Evolutionary conservation across 2,329 filamentous ascomycete species (phyloP).

Genomic region (Sordariomycetes sp.): DNA sequence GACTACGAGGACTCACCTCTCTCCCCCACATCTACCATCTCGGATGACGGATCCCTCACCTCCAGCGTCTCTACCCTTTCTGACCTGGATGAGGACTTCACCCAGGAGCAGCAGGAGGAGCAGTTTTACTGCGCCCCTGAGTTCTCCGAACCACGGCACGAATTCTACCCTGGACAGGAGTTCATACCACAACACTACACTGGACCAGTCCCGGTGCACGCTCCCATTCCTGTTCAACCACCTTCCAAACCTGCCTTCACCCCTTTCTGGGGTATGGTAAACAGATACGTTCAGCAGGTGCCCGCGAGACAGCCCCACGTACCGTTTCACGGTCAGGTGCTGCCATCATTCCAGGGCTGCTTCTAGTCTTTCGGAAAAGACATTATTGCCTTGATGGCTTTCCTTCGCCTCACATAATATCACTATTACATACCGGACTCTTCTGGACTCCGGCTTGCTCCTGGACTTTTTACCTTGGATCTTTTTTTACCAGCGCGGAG

Average conservation of each 20-base stretch:
- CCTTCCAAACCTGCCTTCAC: constrained; percentile 39
- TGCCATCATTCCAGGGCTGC: constrained; percentile 43
- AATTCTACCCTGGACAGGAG: constrained; percentile 33
- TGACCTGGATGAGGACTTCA: constrained; percentile 38
- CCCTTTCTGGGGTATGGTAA: constrained; percentile 43
- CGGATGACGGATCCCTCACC: constrained; percentile 46
- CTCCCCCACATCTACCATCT: constrained; percentile 40
- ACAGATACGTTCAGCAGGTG: constrained; percentile 40
- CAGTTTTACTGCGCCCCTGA: constrained; percentile 31
- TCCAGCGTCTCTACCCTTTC: constrained; percentile 45
- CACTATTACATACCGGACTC: not conserved
- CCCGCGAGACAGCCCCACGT: constrained; percentile 38
- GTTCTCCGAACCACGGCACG: constrained; percentile 36
- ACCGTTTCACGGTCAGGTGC: constrained; percentile 43
- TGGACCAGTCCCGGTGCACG: constrained; percentile 21
- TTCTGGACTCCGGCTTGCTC: not conserved
- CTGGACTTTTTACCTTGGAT: constrained; percentile 4
- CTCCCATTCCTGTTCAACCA: constrained; percentile 24
- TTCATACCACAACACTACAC: constrained; percentile 36
- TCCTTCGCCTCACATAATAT: not conserved
- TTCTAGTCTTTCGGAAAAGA: constrained; percentile 19
- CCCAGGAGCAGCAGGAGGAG: constrained; percentile 30
- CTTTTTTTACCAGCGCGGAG: not conserved
- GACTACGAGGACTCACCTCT: constrained; percentile 35
- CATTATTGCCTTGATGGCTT: not conserved